Evolutionary conservation across 2,329 filamentous ascomycete genomes (phyloP), one percentile per base, ranked within the genome.

Genomic region (Cladosporium cucumerinum): DNA sequence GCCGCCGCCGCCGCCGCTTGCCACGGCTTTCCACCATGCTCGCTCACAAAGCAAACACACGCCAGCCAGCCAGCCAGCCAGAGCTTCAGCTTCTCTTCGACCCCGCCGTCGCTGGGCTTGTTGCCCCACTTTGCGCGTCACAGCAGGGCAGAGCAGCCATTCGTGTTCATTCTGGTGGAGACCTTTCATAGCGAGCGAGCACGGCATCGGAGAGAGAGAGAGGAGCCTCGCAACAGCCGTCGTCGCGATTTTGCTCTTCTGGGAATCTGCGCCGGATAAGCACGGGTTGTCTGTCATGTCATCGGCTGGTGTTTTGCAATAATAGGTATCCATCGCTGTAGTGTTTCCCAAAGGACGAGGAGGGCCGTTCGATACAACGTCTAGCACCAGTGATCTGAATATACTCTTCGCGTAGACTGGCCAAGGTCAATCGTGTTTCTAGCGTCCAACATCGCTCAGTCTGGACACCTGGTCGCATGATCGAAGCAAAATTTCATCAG

Each of bases 61-160:
- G 18, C 36, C n/a, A n/a, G n/a, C n/a, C n/a, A n/a, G n/a, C n/a
- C n/a, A n/a, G n/a, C n/a, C n/a, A n/a, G n/a, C n/a, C 36, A 7
- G 36, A 43, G 39, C 39, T 46, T n/a, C 26, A 28, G 26, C 26
- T 28, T 28, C 39, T 21, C n/a, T 11, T 46, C 32, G 48, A 61
- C 59, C 59, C 59, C 61, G 61, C 54, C 61, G 48, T 32, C 59
- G 46, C 21, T 51, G 48, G 34, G 43, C 43, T 32, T 34, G 16
- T 34, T 51, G 32, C 61, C 61, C 61, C 52, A 58, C 61, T 51
- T 61, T 36, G 48, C 23, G 46, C 52, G 59, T 54, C 59, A 62
- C 52, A 23, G 8, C 32, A 18, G 2, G 14, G 5, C 12, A 39
- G 34, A 39, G 34, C 59, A 62, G 51, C 39, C 54, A 46, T 57